These are phyloP conservation scores for Pseudocercospora fuligena DNA, from an alignment of 2,329 filamentous ascomycete species.

Conservation along the genomic window DNA sequence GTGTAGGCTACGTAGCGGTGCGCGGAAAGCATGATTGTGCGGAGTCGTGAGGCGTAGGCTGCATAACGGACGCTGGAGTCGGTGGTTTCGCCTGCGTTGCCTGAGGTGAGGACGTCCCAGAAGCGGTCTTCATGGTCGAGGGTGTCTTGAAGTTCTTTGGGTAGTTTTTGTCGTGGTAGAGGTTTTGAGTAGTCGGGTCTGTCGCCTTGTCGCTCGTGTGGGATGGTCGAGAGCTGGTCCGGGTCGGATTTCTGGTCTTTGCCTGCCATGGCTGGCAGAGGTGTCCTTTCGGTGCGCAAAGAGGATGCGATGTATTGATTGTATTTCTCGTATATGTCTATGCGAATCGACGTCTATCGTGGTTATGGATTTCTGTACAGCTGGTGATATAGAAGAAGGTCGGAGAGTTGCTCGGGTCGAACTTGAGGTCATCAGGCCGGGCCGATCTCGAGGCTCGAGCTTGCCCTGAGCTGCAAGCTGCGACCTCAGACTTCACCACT, in stretches of 20 bases:
- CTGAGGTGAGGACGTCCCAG: slow-evolving; percentile 62
- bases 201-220: slow-evolving; percentile 48
- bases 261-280: slow-evolving; percentile 38
- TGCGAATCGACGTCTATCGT: background rate
- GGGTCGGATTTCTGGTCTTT: slow-evolving; percentile 40
- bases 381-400: background rate
- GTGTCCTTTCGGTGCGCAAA: background rate
- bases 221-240: slow-evolving; percentile 43
- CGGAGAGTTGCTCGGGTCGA: slow-evolving; percentile 1
- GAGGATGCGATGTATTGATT: background rate
- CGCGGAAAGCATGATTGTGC: slow-evolving; percentile 76
- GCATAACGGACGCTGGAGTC: slow-evolving; percentile 88
- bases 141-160: slow-evolving; percentile 60
- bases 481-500: slow-evolving; percentile 19
- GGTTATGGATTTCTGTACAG: background rate
- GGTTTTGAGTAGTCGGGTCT: slow-evolving; percentile 55
- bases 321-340: background rate
- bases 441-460: background rate
- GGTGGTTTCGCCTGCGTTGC: slow-evolving; percentile 77
- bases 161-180: slow-evolving; percentile 57
- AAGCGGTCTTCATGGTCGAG: slow-evolving; percentile 71
- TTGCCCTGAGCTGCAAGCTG: background rate
- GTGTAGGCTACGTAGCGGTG: slow-evolving; percentile 98
- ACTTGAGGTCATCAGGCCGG: slow-evolving; percentile 1
- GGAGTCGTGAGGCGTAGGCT: slow-evolving; percentile 77